These are phyloP conservation scores for Pachyrhizus erosus DNA, from an alignment of 306 rosid genomes.

Conservation along the genomic window DNA sequence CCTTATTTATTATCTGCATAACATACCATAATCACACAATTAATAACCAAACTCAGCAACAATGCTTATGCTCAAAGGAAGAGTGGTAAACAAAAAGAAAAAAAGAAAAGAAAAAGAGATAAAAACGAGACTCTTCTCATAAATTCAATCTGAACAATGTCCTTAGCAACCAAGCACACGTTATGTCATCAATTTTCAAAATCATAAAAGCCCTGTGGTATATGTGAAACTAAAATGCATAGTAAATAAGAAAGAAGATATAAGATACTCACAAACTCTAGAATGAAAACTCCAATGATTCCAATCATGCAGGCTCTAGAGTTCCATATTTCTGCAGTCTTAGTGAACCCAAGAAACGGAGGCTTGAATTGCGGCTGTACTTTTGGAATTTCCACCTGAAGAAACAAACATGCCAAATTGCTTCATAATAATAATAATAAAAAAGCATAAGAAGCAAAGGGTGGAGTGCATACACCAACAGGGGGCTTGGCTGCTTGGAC, in stretches of 20 bases:
- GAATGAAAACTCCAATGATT: slow-evolving; percentile 75
- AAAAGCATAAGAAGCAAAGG: background rate
- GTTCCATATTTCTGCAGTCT: slow-evolving; percentile 90
- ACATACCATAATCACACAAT: background rate
- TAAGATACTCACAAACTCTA: slow-evolving; percentile 68
- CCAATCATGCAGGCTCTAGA: slow-evolving; percentile 99
- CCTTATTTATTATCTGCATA: slow-evolving; percentile 82
- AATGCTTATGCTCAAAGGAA: background rate
- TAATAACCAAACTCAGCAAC: background rate
- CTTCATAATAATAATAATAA: background rate
- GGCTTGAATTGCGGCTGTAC: slow-evolving; percentile 71
- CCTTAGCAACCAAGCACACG: background rate
- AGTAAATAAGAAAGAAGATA: background rate
- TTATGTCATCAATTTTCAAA: background rate
- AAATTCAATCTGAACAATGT: background rate
- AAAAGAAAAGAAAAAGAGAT: too few relatives aligned
- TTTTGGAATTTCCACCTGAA: slow-evolving; percentile 84
- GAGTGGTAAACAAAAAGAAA: background rate
- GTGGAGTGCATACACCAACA: slow-evolving; percentile 63
- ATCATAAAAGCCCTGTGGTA: background rate
- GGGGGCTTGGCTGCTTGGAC: slow-evolving; percentile 80
- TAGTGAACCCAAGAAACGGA: slow-evolving; percentile 91
- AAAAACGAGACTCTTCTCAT: background rate
- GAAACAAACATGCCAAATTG: slow-evolving; percentile 26
- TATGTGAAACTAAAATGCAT: background rate